phyloP scores from a whole-genome alignment of 208 protist species.

The Acanthamoeba healyi region DNA sequence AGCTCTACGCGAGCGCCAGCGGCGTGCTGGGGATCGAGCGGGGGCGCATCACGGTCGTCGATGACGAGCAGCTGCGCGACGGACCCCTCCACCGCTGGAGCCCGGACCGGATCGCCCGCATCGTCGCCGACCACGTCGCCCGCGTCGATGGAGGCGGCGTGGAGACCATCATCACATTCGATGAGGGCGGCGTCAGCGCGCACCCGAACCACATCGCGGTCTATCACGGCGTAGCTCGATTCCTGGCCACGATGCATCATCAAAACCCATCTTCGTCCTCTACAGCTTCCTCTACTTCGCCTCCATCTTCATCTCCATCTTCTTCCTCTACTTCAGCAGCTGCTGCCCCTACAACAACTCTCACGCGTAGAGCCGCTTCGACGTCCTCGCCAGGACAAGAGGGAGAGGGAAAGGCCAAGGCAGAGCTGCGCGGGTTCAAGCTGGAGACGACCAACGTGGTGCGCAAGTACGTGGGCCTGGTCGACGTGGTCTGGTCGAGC shows the following conservation, averaged over 20 bases:
- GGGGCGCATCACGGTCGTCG: slow-evolving; percentile 89
- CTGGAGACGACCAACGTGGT: slow-evolving; percentile 66
- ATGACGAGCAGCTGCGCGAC: slow-evolving; percentile 93
- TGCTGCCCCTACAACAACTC: too few relatives aligned
- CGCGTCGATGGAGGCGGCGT: slow-evolving; percentile 35
- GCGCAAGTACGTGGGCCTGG: slow-evolving; percentile 78
- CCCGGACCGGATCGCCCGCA: slow-evolving; percentile 83
- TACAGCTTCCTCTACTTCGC: not conserved
- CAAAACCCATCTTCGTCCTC: not conserved
- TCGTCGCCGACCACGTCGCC: slow-evolving; percentile 79
- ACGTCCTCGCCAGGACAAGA: not conserved
- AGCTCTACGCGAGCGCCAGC: slow-evolving; percentile 91
- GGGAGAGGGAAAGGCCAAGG: not conserved
- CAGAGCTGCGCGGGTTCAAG: not conserved
- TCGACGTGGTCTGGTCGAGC: slow-evolving; percentile 70
- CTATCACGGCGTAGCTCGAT: slow-evolving; percentile 90
- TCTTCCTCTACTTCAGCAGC: not conserved
- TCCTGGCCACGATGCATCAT: slow-evolving; percentile 79
- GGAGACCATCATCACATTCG: slow-evolving; percentile 95
- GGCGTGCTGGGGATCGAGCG: slow-evolving; percentile 89
- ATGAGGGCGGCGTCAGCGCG: slow-evolving; percentile 94
- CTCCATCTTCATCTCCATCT: not conserved
- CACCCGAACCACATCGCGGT: slow-evolving; percentile 97
- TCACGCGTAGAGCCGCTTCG: not conserved
- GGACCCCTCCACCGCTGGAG: slow-evolving; percentile 92